A percentile compares a stretch with the other conserved stretches of the same genome.
Conservation (phyloP, 331 rosid species). For the Phaseolus coccineus region DNA sequence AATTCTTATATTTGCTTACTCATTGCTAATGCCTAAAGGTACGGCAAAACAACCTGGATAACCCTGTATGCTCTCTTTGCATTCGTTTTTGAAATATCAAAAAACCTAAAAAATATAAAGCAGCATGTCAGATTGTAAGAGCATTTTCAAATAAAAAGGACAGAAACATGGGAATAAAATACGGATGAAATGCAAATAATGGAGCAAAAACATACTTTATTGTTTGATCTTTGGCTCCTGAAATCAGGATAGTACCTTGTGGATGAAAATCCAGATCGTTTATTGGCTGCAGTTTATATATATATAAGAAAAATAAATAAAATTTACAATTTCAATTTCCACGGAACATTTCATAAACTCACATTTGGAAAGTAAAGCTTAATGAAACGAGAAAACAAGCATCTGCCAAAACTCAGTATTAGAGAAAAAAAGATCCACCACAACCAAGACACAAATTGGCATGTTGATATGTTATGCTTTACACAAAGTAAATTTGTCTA, state of each 20-base stretch:
- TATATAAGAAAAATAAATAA: constrained; percentile 8
- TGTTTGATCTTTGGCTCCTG: constrained; percentile 92
- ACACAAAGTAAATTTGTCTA: constrained; percentile 23
- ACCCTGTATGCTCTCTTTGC: constrained; percentile 93
- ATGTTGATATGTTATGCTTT: constrained; percentile 22
- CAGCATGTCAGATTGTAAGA: constrained; percentile 36
- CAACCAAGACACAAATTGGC: constrained; percentile 29
- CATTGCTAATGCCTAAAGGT: constrained; percentile 41
- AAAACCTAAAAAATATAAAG: constrained; percentile 66
- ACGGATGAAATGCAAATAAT: constrained; percentile 10
- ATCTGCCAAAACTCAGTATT: constrained; percentile 4
- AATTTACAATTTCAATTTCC: constrained; percentile 1
- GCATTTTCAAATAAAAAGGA: constrained; percentile 34
- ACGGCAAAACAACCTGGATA: constrained; percentile 73
- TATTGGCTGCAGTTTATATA: constrained; percentile 73
- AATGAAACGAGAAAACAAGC: constrained; percentile 18
- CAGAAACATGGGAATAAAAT: constrained; percentile 16
- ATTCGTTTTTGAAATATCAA: constrained; percentile 79
- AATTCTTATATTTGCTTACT: constrained; percentile 27
- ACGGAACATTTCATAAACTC: constrained; percentile 35
- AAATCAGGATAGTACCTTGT: constrained; percentile 75
- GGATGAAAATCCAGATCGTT: constrained; percentile 98
- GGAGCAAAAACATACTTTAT: constrained; percentile 65
- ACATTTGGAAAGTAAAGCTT: constrained; percentile 6
- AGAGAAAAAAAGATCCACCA: background rate